These are phyloP conservation scores for Hypoxylon crocopeplum DNA, from an alignment of 495 filamentous ascomycete genomes.

Conservation along the genomic window DNA sequence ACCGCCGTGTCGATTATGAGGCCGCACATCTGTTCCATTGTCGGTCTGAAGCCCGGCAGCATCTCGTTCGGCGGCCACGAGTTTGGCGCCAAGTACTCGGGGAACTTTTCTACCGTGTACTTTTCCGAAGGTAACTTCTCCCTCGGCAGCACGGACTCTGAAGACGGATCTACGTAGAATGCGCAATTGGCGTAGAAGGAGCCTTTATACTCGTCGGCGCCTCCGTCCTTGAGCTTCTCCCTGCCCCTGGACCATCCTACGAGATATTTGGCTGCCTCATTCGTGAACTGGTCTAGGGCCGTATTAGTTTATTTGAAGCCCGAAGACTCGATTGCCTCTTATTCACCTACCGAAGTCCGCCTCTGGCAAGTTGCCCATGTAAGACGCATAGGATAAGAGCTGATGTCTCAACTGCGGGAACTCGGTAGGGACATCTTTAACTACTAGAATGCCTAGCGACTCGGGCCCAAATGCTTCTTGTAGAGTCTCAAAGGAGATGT, in stretches of 20 bases:
- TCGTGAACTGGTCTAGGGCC: slow-evolving; percentile 64
- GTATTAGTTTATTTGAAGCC: slow-evolving; percentile 17
- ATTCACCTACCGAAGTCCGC: slow-evolving; percentile 69
- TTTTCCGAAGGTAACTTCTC: slow-evolving; percentile 62
- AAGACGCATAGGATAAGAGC: slow-evolving; percentile 85
- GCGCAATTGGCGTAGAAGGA: slow-evolving; percentile 97
- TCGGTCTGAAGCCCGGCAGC: slow-evolving; percentile 74
- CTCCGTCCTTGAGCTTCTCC: slow-evolving; percentile 89
- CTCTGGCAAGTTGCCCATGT: slow-evolving; percentile 81
- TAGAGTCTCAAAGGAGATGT: slow-evolving; percentile 74
- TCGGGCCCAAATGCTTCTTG: slow-evolving; percentile 89
- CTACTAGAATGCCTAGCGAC: slow-evolving; percentile 91
- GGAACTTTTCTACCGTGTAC: slow-evolving; percentile 66
- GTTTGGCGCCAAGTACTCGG: slow-evolving; percentile 69
- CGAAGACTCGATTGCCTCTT: background rate
- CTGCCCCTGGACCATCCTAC: slow-evolving; percentile 86
- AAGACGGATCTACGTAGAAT: slow-evolving; percentile 76
- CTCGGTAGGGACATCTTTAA: slow-evolving; percentile 77
- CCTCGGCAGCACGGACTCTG: slow-evolving; percentile 66
- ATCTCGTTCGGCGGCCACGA: slow-evolving; percentile 77
- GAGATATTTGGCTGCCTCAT: slow-evolving; percentile 66
- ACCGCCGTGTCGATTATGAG: slow-evolving; percentile 89
- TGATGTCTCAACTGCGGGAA: slow-evolving; percentile 73
- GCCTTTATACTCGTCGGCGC: slow-evolving; percentile 91
- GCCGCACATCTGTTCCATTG: slow-evolving; percentile 76